Evolutionary conservation across 345 rosid species (phyloP), one percentile per base, ranked within the genome.

Genomic region (Eucalyptus tenuipes): DNA sequence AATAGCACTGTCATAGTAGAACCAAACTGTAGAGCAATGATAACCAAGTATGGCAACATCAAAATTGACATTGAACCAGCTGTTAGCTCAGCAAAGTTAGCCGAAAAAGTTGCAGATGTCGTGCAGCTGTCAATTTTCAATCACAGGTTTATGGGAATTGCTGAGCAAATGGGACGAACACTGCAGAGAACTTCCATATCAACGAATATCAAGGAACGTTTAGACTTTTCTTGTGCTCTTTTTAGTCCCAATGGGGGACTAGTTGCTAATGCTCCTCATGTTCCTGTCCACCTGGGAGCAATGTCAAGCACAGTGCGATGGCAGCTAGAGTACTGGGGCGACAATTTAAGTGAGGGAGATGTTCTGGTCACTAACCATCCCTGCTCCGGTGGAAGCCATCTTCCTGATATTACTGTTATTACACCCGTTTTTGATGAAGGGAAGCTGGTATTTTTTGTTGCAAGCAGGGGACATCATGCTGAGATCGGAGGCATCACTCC

Each of bases 401-500:
- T 98, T 88, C 99, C 99, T 45, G 99, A 98, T 91, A 96, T 98
- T 89, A 98, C 99, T 55, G 98, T 98, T 87, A 92, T 97, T 61
- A 98, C 99, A 10, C 99, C 99, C 85, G 99, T 98, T 89, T 97
- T 97, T 59, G 94, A 95, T 89, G 89, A 93, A 1, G 93, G 96
- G 57, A 92, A 94, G 90, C 96, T 97, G 29, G 98, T 97, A n/a
- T 96, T 98, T 93, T 97, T 98, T n/a, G 99, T 98, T 85, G 99
- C 99, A 55, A 96, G 98, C 89, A 93, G 99, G 92, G 99, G 99
- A 25, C 99, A 97, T 91, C 99, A 98, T 91, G 99, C 99, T 40
- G 99, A 98, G 93, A 97, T 96, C n/a, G 99, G 99, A 16, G 99
- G 99, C 79, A 95, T 96, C 66, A 97, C 99, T 85, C 99, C 99